A percentile compares a stretch with the other conserved stretches of the same genome.
These are phyloP conservation scores for Nasturtium officinale DNA, from an alignment of 345 rosid genomes.

Conservation along the genomic window DNA sequence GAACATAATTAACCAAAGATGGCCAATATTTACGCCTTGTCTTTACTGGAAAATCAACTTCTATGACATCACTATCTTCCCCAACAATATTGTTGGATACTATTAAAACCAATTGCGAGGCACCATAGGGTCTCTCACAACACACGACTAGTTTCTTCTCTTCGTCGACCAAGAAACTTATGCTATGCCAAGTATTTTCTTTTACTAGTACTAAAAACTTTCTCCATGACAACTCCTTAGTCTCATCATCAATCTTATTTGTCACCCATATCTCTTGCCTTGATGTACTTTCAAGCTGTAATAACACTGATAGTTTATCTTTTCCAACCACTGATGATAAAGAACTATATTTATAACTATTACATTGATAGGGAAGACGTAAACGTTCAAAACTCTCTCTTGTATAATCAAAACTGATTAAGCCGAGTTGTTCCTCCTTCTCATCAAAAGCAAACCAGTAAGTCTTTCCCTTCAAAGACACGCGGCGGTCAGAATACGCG, in stretches of 20 bases:
- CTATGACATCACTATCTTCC: not conserved
- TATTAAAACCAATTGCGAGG: not conserved
- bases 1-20: not conserved
- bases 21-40: not conserved
- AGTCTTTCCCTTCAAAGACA: not conserved
- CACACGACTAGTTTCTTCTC: not conserved
- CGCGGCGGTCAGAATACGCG: too few relatives aligned
- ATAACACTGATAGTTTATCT: not conserved
- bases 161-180: not conserved
- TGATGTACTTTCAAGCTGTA: not conserved
- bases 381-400: not conserved
- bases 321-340: not conserved
- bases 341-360: too few relatives aligned
- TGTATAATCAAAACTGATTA: conserved; percentile 1
- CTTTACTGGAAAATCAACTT: not conserved
- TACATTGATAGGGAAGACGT: too few relatives aligned
- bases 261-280: not conserved
- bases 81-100: not conserved
- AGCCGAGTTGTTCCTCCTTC: not conserved
- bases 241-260: not conserved
- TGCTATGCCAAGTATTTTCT: not conserved
- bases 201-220: not conserved
- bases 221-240: not conserved
- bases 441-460: not conserved
- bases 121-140: not conserved